A percentile compares a stretch with the other conserved stretches of the same genome.
These are phyloP conservation scores for Penicillium hesseltinei DNA, from an alignment of 2,329 filamentous ascomycete genomes.

Conservation along the genomic window DNA sequence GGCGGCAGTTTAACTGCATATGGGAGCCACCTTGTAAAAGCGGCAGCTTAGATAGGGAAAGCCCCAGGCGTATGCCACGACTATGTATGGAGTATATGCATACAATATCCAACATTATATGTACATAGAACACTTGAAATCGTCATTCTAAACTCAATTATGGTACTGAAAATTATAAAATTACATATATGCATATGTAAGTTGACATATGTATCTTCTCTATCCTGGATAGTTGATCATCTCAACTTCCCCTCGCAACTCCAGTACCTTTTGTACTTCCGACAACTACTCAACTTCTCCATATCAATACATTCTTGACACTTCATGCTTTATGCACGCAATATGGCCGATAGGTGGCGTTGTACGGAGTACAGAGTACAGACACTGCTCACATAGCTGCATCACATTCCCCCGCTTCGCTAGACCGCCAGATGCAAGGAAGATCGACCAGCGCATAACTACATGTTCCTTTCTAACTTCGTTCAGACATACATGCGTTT, in stretches of 20 bases:
- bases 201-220: no score
- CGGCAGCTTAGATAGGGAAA: neutral
- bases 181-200: neutral
- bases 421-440: conserved; percentile 28
- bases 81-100: no score
- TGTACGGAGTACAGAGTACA: neutral
- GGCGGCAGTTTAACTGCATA: neutral
- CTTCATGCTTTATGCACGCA: neutral
- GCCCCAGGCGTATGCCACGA: no score
- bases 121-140: no score
- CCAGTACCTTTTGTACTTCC: neutral
- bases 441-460: conserved; percentile 24
- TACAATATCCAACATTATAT: no score
- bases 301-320: conserved; percentile 2
- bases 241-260: neutral
- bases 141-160: neutral
- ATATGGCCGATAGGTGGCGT: neutral
- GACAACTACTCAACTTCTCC: neutral
- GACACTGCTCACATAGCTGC: neutral
- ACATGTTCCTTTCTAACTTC: conserved; percentile 3
- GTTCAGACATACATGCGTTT: conserved; percentile 16
- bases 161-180: neutral
- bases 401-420: conserved; percentile 10
- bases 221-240: neutral
- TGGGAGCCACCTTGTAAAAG: neutral